A percentile compares a stretch with the other conserved stretches of the same genome.
Conservation (phyloP, 2,329 filamentous ascomycete genomes). For the Ophiostoma piceae region DNA sequence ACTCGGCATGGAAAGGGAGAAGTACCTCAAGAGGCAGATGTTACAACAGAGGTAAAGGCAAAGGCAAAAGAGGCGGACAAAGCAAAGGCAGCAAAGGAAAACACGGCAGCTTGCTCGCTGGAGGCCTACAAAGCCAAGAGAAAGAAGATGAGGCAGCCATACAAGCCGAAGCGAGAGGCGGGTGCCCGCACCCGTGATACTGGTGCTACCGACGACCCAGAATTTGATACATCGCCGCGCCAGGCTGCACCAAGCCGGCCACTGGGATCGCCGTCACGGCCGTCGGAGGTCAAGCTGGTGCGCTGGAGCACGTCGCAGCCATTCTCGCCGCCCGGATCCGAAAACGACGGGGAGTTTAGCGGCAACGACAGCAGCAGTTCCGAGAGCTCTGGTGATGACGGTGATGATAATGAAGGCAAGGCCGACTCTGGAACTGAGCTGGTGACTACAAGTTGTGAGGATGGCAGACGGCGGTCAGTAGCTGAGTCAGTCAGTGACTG, state of each 20-base stretch:
- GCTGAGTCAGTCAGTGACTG: neutral
- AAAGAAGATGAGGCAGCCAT: neutral
- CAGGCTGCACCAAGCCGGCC: neutral
- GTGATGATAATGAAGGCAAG: neutral
- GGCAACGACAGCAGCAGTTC: neutral
- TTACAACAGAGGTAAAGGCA: neutral
- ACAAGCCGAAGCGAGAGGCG: neutral
- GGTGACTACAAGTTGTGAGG: neutral
- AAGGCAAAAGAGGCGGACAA: neutral
- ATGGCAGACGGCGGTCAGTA: neutral
- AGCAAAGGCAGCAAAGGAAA: neutral
- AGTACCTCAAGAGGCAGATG: neutral
- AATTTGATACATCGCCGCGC: neutral
- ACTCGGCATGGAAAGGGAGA: neutral
- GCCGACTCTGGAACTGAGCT: neutral
- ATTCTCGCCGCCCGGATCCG: conserved; percentile 1
- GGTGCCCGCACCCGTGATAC: neutral
- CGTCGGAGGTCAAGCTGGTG: neutral
- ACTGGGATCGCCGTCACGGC: neutral
- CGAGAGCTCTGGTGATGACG: neutral
- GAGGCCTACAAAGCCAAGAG: neutral
- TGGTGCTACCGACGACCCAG: neutral
- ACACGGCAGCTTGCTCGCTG: neutral
- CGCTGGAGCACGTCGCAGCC: conserved; percentile 12
- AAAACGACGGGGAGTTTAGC: neutral